Base-by-base conservation (phyloP, 805 yeast genomes). In the Saccharomycopsis amapae region DNA sequence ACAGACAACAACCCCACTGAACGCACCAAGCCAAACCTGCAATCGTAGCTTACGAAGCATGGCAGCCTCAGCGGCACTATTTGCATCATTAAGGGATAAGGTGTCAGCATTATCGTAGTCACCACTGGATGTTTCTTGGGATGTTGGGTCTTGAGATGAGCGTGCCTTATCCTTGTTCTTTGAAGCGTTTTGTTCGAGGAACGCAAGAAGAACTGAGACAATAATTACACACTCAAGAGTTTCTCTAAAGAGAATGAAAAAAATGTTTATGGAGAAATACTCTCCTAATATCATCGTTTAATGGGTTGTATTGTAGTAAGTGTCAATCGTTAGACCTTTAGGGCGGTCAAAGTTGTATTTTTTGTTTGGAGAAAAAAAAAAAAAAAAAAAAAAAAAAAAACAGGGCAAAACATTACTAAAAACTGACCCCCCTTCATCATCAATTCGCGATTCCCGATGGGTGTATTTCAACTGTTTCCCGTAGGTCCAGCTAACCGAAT, bases 171-270 rank as follows among this genome's bases (percentile, higher is more conserved):
- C 37, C 6, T 5, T 5, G 19, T 15, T 34, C 5, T 34, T n/a
- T 18, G 17, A 7, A 22, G 40, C 40, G 12, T 38, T 38, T 18
- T 88, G 96, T 65, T 87, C 86, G 55, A 89, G 73, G 69, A 89
- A 90, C 26, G 97, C 93, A 47, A 90, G 72, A 53, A 90, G 71
- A 40, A 90, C 97, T 5, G 97, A 87, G 51, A 90, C 84, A 53
- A 90, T 83, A 55, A 90, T 76, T 42, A 88, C 80, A 18, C 97
- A 97, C 67, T 90, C 98, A 53, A 90, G 69, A 43, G 93, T 71
- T 69, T 90, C 98, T 72, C 97, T 82, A 63, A 90, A 82, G 48
- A 88, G 90, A 55, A 88, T 82, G 66, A 88, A 86, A 71, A 87
- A 88, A 52, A 88, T 79, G 15, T 49, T 49, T n/a, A 49, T 28